Evolutionary conservation across 257 asterid species (phyloP), one percentile per base, ranked within the genome.

Genomic region (Verbena officinalis): DNA sequence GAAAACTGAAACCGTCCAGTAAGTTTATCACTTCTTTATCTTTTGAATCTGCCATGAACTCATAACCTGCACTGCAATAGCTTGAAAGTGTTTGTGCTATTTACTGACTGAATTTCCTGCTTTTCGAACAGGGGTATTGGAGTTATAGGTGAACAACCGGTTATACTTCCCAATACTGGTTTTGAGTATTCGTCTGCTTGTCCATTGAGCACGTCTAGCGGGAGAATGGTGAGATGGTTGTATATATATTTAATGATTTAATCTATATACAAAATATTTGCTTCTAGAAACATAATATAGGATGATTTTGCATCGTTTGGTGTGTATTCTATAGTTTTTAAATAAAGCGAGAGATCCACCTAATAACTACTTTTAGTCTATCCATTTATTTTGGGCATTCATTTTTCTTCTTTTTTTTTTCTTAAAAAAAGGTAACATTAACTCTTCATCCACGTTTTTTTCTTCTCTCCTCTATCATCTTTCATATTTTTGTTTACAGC

Each of bases 121-220:
- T 52, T 64, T 60, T 40, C 39, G 13, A 59, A 27, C 74, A 90
- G 98, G 74, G 96, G 96, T 27, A 62, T 67, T 21, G 98, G 98
- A 45, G 98, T 91, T 52, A 83, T 89, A 46, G 96, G 97, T 13
- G 96, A 91, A 79, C 97, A 91, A 62, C 98, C 98, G 4, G 98
- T 86, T 49, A 73, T 91, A 76, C 96, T 86, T 80, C 97, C 96
- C 55, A 83, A 83, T 17, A 80, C 87, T 10, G 81, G 96, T 44
- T 89, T 91, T 55, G 96, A 91, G 61, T 91, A 89, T 66, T 84
- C 98, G 30, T 91, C 98, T 38, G 98, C 96, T 46, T 91, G 96
- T 79, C 98, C 98, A 2, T 69, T 91, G 78, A 62, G 81, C 73
- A 86, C 95, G 9, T 63, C 95, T 6, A 86, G 72, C 64, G 98